Percentiles rank a stretch among this genome's conserved stretches.
Evolutionary conservation across 441 rosid species (phyloP).

Genomic region (Manihot esculenta): DNA sequence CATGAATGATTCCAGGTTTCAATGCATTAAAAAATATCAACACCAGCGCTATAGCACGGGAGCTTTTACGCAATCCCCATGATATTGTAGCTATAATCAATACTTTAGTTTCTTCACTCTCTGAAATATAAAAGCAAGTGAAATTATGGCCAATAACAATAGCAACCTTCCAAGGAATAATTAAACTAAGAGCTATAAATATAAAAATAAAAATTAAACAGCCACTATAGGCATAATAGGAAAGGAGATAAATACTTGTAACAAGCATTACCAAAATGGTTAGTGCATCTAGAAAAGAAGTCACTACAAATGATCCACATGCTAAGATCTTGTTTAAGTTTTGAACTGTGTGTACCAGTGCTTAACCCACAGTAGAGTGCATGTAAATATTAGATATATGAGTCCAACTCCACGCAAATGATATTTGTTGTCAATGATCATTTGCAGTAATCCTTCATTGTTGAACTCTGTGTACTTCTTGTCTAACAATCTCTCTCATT

Average conservation of each 20-base stretch:
- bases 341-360: no score
- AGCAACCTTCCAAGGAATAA: slow-evolving; percentile 1
- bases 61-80: slow-evolving; percentile 94
- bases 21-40: slow-evolving; percentile 86
- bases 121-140: slow-evolving; percentile 28
- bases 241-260: neutral
- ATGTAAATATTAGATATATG: neutral
- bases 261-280: neutral
- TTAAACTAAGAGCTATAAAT: neutral
- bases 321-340: no score
- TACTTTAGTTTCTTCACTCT: slow-evolving; percentile 77
- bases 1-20: slow-evolving; percentile 94
- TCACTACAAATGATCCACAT: no score
- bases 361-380: no score
- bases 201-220: neutral
- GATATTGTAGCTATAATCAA: slow-evolving; percentile 91
- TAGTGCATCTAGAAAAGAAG: no score
- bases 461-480: neutral
- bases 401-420: neutral
- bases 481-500: neutral
- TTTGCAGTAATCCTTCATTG: neutral
- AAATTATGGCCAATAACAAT: neutral
- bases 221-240: neutral
- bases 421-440: neutral
- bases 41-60: slow-evolving; percentile 74